Base-by-base conservation (phyloP, 352 stramenopile species). In the Phytophthora sojae region DNA sequence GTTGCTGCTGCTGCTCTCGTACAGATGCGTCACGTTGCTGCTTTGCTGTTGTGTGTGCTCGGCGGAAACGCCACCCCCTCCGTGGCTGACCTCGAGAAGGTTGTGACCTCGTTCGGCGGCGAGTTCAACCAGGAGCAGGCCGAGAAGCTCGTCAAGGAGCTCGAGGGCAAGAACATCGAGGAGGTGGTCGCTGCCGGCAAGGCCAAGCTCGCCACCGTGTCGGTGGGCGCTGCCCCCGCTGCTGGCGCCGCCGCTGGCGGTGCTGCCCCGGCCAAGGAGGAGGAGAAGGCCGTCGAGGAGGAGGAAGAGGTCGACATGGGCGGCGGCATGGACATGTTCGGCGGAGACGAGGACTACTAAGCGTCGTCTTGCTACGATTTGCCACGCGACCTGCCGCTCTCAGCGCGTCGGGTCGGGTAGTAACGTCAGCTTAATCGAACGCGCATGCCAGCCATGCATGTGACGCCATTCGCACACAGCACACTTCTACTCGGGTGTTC, bases 1-100 rank as follows among this genome's bases (percentile, higher is more conserved):
- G 35, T 17, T 49, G 42, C 47, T 25, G 23, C 39, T 50, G 23
- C 53, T 47, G 21, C 6, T 57, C 12, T 53, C 65, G 58, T 64
- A 35, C 73, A 96, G 89, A 96, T 96, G 89, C 89, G 89, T 96
- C 89, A 96, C 88, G 88, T 96, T 94, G 89, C 89, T 93, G 89
- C 89, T 92, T 95, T 91, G 76, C 85, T 96, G 79, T 83, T 96
- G 78, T 83, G 77, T 88, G 88, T 96, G 71, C 76, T 96, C 57
- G 88, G 88, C 70, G 89, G 89, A 82, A 96, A 96, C 80, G 80
- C 84, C 62, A 75, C 81, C 64, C 89, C 89, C 52, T 77, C 80
- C 64, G 84, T 87, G 53, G 83, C 85, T 56, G 89, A 96, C 77
- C 80, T 96, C 70, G 85, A 94, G 76, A 92, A 93, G 77, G 87